Conservation (phyloP, 176 grass and related monocot genomes). For the Hyparrhenia diplandra region DNA sequence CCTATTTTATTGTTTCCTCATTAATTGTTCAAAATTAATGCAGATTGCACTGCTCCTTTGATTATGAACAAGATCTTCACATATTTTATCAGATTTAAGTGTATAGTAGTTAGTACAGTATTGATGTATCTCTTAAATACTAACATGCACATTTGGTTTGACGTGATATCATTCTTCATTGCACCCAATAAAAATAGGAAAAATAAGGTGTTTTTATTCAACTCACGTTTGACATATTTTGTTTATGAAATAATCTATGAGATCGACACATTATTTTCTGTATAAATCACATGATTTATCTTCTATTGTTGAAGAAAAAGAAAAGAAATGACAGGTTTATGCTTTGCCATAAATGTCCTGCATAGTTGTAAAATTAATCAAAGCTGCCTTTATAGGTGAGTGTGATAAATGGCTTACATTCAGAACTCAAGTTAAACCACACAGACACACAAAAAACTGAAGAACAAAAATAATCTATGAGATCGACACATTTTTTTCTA, state of each 20-base stretch:
- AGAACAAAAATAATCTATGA: too few species aligned
- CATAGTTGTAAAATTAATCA: slow-evolving; percentile 3
- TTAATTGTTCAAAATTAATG: neutral
- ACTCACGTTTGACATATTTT: neutral
- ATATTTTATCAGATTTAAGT: slow-evolving; percentile 6
- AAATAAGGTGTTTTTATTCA: neutral
- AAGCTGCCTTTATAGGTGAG: neutral
- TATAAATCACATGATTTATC: neutral
- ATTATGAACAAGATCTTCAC: neutral
- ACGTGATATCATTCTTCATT: neutral
- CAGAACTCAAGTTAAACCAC: neutral
- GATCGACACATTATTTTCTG: neutral
- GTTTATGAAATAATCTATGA: neutral
- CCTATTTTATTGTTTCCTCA: neutral
- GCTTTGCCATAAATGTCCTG: neutral
- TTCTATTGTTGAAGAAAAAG: neutral
- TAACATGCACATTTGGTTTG: neutral
- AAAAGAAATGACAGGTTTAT: neutral
- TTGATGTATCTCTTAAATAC: neutral
- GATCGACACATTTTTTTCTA: too few species aligned
- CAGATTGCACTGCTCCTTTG: neutral
- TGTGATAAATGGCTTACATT: neutral
- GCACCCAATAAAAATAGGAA: neutral
- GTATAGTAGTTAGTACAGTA: neutral
- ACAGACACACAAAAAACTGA: too few species aligned